Evolutionary conservation across 805 yeast species (phyloP).

Genomic region (Zygosaccharomyces siamensis): DNA sequence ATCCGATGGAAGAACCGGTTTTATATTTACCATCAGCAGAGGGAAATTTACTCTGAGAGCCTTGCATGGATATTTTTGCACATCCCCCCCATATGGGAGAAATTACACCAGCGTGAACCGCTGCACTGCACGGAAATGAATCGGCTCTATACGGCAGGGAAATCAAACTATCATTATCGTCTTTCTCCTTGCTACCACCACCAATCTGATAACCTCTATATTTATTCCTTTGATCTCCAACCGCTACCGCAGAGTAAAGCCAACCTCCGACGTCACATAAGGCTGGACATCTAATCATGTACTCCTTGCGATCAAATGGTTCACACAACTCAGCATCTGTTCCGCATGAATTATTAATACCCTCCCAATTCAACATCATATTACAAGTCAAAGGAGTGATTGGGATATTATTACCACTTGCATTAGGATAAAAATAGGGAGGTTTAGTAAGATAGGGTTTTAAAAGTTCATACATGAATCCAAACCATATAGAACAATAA

Average conservation of each 20-base stretch:
- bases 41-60: conserved; percentile 47
- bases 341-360: conserved; percentile 75
- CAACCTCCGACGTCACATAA: conserved; percentile 74
- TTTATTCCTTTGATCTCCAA: conserved; percentile 63
- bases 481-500: conserved; percentile 47
- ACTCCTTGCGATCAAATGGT: conserved; percentile 41
- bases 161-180: conserved; percentile 27
- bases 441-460: conserved; percentile 44
- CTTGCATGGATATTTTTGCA: conserved; percentile 54
- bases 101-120: conserved; percentile 76
- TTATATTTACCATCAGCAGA: conserved; percentile 48
- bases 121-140: conserved; percentile 86
- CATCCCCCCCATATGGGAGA: conserved; percentile 78
- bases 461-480: conserved; percentile 37
- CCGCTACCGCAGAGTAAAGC: conserved; percentile 69
- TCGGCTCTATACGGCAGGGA: conserved; percentile 77
- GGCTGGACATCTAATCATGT: conserved; percentile 78
- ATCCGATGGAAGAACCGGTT: conserved; percentile 46
- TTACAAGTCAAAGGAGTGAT: conserved; percentile 40
- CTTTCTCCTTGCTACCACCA: conserved; percentile 47
- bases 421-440: conserved; percentile 33
- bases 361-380: conserved; percentile 55
- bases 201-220: conserved; percentile 74
- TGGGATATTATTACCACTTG: conserved; percentile 23
- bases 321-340: conserved; percentile 57